phyloP scores from a whole-genome alignment of 2,329 filamentous ascomycete species.

The Mycosphaerella sp. region DNA sequence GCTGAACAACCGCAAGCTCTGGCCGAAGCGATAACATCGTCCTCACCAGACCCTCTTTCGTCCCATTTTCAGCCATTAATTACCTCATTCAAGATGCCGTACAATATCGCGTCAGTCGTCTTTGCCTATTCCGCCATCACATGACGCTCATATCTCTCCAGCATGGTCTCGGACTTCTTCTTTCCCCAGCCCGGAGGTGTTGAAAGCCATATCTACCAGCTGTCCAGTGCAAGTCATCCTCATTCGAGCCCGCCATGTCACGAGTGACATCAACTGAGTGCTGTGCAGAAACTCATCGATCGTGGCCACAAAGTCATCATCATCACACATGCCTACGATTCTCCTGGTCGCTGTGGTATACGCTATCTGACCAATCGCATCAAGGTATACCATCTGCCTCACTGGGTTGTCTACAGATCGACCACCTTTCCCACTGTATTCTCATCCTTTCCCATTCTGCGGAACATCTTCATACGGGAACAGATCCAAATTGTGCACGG shows the following conservation, averaged over 20 bases:
- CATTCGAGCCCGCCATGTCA: not conserved
- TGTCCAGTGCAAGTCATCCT: constrained; percentile 58
- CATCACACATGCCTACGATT: constrained; percentile 88
- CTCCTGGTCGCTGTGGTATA: constrained; percentile 65
- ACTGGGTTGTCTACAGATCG: constrained; percentile 90
- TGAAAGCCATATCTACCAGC: constrained; percentile 97
- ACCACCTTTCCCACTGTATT: constrained; percentile 95
- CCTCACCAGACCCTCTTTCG: not conserved
- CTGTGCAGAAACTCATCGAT: constrained; percentile 74
- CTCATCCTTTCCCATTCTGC: constrained; percentile 96
- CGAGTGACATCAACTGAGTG: not conserved
- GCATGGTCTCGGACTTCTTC: constrained; percentile 99
- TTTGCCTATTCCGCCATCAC: not conserved
- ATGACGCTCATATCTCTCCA: constrained; percentile 25
- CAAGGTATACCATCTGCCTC: constrained; percentile 97
- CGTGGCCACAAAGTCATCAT: constrained; percentile 97
- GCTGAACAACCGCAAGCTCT: constrained; percentile 1
- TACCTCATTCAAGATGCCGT: constrained; percentile 47
- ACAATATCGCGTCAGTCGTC: constrained; percentile 58
- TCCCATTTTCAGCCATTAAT: too few species aligned
- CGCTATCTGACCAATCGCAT: constrained; percentile 95
- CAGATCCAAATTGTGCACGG: constrained; percentile 96
- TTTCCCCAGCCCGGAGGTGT: constrained; percentile 93
- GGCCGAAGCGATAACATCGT: constrained; percentile 9
- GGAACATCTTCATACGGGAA: constrained; percentile 91